Conservation (phyloP, 345 rosid genomes). For the Citrus inodora region DNA sequence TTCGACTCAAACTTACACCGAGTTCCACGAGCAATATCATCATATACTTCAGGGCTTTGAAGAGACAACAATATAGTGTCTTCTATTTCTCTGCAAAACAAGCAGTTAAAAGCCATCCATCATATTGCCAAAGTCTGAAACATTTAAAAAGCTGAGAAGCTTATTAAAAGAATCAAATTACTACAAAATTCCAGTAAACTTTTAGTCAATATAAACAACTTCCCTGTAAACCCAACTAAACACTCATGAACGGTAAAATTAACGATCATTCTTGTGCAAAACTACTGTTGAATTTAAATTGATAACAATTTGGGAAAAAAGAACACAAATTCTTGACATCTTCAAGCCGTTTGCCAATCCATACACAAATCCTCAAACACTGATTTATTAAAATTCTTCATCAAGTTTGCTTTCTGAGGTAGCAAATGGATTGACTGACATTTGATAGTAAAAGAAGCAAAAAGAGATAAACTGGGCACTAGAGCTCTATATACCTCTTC, state of each 20-base stretch:
- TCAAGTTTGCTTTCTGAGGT: not conserved
- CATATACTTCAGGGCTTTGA: slow-evolving; percentile 82
- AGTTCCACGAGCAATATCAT: slow-evolving; percentile 89
- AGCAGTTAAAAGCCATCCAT: not conserved
- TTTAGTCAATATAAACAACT: not conserved
- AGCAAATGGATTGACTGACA: slow-evolving; percentile 1
- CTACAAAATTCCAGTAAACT: not conserved
- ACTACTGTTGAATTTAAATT: not conserved
- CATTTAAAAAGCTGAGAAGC: not conserved
- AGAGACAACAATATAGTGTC: slow-evolving; percentile 84
- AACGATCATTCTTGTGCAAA: not conserved
- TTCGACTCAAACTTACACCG: slow-evolving; percentile 82
- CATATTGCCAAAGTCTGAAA: not conserved
- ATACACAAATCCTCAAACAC: not conserved
- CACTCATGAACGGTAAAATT: not conserved
- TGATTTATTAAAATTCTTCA: not conserved
- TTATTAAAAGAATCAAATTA: not conserved
- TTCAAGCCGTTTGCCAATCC: not conserved
- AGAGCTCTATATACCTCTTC: slow-evolving; percentile 43
- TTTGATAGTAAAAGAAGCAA: not conserved
- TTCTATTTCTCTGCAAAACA: slow-evolving; percentile 73
- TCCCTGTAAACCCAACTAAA: not conserved
- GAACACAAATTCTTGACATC: not conserved
- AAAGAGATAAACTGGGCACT: not conserved
- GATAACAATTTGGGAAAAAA: not conserved